Evolutionary conservation across 768 basidiomycete genomes (phyloP), one percentile per base, ranked within the genome.

Genomic region (Termitomyces sp.): DNA sequence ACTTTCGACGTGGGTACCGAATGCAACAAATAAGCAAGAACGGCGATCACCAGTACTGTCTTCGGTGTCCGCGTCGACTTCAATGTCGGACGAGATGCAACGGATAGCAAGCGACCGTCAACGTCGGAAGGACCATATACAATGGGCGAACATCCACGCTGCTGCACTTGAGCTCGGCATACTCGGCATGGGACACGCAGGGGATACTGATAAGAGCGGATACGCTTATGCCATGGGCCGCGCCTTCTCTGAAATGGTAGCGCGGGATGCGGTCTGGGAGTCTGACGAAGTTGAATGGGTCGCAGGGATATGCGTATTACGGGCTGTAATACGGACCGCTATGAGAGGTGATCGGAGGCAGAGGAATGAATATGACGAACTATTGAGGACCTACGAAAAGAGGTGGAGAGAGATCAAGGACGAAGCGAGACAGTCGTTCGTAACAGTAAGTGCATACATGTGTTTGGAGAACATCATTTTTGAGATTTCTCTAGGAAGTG

Each of bases 321-420:
- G 81, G 10, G 80, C 82, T 35, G 75, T 86, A 43, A 85, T 86
- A 56, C 72, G 84, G 56, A 80, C 80, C 18, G 78, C 76, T 0
- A 74, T 78, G 66, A 68, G 77, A 44, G 75, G 75, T n/a, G 76
- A 79, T 64, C 66, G 73, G 53, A 70, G 75, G 59, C 77, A 80
- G 60, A 71, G 79, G 59, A 74, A 78, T 43, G 77, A 83, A 57
- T 85, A 83, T 64, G 82, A 80, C 54, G 79, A 79, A 32, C 63
- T 86, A 22, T 54, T 86, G 65, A 72, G 76, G 43, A 78, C 75
- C 7, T 86, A 86, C 65, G 84, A 86, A 64, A 73, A 78, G n/a
- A 70, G 84, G 54, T 86, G 85, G 85, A 86, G 86, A 65, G 85
- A 86, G 66, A 86, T 86, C 59, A 83, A 83, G 66, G 85, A 86